Conservation (phyloP, 2,329 filamentous ascomycete genomes). For the Tolypocladium inflatum region DNA sequence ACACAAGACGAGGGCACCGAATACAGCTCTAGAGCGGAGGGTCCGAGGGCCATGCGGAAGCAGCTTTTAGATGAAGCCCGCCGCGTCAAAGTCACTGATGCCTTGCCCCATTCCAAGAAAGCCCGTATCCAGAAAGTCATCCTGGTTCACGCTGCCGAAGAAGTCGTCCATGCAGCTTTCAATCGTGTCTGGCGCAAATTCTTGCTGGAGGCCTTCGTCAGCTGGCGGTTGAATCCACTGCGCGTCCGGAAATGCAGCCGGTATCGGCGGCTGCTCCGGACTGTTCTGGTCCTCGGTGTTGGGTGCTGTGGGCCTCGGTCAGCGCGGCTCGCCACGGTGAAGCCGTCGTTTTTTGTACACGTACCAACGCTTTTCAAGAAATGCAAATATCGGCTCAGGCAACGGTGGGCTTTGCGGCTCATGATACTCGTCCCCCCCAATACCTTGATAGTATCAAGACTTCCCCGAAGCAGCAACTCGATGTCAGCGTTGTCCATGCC, state of each 20-base stretch:
- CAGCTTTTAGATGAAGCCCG: slow-evolving; percentile 7
- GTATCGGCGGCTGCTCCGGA: not conserved
- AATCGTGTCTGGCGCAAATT: not conserved
- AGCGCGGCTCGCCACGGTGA: not conserved
- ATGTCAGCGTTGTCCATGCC: slow-evolving; percentile 6
- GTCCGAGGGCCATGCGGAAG: too few species aligned
- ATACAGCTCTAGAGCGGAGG: too few species aligned
- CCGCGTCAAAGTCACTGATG: slow-evolving; percentile 11
- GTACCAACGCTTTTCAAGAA: slow-evolving; percentile 7
- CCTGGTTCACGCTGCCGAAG: slow-evolving; percentile 5
- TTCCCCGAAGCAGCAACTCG: slow-evolving; percentile 5
- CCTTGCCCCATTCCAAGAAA: slow-evolving; percentile 6
- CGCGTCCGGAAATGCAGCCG: not conserved
- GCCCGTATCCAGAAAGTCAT: slow-evolving; percentile 3
- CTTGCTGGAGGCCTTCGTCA: not conserved
- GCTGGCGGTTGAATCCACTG: not conserved
- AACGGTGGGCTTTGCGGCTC: slow-evolving; percentile 13
- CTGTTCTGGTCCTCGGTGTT: not conserved
- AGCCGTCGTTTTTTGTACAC: not conserved
- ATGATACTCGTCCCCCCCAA: slow-evolving; percentile 12
- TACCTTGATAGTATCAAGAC: slow-evolving; percentile 7
- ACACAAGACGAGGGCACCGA: not conserved
- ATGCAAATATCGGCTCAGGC: slow-evolving; percentile 9
- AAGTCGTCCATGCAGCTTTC: slow-evolving; percentile 5
- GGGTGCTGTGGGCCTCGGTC: not conserved